These are phyloP conservation scores for Phanerodontia chrysosporium DNA, from an alignment of 768 basidiomycete genomes.

Conservation along the genomic window DNA sequence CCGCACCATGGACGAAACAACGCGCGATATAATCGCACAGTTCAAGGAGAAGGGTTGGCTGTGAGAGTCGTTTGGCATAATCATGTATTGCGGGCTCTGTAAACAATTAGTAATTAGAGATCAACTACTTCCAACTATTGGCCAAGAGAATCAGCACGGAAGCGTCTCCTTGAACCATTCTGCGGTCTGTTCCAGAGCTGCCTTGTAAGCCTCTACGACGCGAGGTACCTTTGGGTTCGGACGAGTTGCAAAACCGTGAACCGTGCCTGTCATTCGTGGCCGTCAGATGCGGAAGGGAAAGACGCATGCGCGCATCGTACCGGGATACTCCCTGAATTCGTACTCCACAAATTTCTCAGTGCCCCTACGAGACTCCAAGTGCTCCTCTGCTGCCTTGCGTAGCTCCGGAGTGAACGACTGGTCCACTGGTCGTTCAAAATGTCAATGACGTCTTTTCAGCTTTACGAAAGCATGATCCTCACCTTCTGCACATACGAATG, in stretches of 20 bases:
- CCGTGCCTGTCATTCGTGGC: constrained; percentile 36
- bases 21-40: constrained; percentile 18
- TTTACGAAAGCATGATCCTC: neutral
- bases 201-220: constrained; percentile 41
- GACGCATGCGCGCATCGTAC: constrained; percentile 12
- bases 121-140: too few relatives aligned
- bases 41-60: constrained; percentile 22
- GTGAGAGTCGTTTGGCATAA: neutral
- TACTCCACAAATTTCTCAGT: constrained; percentile 26
- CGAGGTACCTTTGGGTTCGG: constrained; percentile 39
- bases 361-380: constrained; percentile 26
- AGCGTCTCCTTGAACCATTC: constrained; percentile 39
- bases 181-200: constrained; percentile 35
- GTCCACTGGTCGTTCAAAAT: constrained; percentile 27
- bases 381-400: constrained; percentile 25
- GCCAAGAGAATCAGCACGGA: too few relatives aligned
- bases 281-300: too few relatives aligned
- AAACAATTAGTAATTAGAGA: too few relatives aligned
- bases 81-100: neutral
- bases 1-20: constrained; percentile 16
- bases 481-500: constrained; percentile 4
- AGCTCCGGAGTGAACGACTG: constrained; percentile 18
- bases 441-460: neutral
- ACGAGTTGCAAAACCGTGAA: constrained; percentile 45
- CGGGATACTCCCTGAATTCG: constrained; percentile 33